phyloP scores from a whole-genome alignment of 1,139 yeast species.

The Debaryomyces coudertii region DNA sequence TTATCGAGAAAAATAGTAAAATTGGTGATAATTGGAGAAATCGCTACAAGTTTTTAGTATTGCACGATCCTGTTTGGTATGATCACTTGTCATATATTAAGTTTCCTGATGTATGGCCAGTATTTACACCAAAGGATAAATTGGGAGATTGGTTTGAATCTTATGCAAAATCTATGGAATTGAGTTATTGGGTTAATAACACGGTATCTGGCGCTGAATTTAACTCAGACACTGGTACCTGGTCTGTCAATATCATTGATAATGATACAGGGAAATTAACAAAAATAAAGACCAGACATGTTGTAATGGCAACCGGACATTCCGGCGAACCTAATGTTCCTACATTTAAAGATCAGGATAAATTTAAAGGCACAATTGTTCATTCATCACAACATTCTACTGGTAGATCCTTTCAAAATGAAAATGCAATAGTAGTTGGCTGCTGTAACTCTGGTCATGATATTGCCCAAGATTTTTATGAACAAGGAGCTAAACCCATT shows the following conservation, averaged over 20 bases:
- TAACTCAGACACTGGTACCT: slow-evolving; percentile 27
- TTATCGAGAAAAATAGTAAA: slow-evolving; percentile 37
- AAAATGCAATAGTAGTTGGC: slow-evolving; percentile 46
- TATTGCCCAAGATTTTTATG: slow-evolving; percentile 46
- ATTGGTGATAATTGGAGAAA: slow-evolving; percentile 52
- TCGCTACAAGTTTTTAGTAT: slow-evolving; percentile 43
- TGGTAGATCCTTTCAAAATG: slow-evolving; percentile 40
- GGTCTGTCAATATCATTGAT: slow-evolving; percentile 34
- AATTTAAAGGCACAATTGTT: slow-evolving; percentile 39
- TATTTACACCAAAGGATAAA: slow-evolving; percentile 46
- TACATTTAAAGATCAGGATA: slow-evolving; percentile 34
- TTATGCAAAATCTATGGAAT: slow-evolving; percentile 41
- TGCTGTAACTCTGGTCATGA: slow-evolving; percentile 50
- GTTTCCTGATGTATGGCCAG: slow-evolving; percentile 45
- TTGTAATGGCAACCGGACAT: slow-evolving; percentile 43
- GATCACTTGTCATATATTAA: slow-evolving; percentile 43
- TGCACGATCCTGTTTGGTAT: slow-evolving; percentile 49
- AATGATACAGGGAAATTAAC: slow-evolving; percentile 24
- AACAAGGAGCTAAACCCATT: slow-evolving; percentile 46
- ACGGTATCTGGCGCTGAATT: slow-evolving; percentile 34
- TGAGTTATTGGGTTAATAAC: slow-evolving; percentile 38
- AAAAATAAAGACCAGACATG: slow-evolving; percentile 7
- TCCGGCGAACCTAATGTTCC: slow-evolving; percentile 48
- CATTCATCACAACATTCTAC: slow-evolving; percentile 45
- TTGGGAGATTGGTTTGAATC: slow-evolving; percentile 45